Conservation (phyloP, 495 filamentous ascomycete genomes). For the Rostrohypoxylon terebratum region DNA sequence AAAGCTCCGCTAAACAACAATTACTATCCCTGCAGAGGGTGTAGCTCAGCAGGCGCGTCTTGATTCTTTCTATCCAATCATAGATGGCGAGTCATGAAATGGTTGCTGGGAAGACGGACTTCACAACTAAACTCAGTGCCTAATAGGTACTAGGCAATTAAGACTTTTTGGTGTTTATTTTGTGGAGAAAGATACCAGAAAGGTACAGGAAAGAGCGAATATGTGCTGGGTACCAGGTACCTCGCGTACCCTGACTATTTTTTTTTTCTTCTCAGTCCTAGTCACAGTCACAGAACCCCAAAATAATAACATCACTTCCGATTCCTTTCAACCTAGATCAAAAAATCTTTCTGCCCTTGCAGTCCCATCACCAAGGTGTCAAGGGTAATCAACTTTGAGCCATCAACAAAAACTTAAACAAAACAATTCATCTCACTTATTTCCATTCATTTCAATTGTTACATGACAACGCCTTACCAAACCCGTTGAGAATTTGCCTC, state of each 20-base stretch:
- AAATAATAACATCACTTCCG: constrained; percentile 46
- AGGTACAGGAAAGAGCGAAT: constrained; percentile 6
- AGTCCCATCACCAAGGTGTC: constrained; percentile 38
- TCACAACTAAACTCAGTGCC: constrained; percentile 13
- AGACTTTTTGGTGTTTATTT: constrained; percentile 6
- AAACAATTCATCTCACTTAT: constrained; percentile 9
- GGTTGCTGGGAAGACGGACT: constrained; percentile 18
- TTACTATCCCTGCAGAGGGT: too few relatives aligned
- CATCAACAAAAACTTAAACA: constrained; percentile 16
- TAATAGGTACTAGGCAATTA: too few relatives aligned
- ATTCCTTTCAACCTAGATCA: constrained; percentile 24
- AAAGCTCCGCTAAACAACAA: too few relatives aligned
- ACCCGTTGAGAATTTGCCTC: constrained; percentile 17
- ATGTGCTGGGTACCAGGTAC: too few relatives aligned
- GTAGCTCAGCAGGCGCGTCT: constrained; percentile 25
- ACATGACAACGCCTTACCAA: constrained; percentile 29
- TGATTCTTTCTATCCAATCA: constrained; percentile 27
- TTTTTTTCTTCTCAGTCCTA: constrained; percentile 28
- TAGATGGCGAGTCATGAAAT: constrained; percentile 19
- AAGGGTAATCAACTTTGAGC: constrained; percentile 45
- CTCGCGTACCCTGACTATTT: constrained; percentile 7
- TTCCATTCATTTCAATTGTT: constrained; percentile 30
- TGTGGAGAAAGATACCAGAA: constrained; percentile 5
- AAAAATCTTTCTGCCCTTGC: constrained; percentile 37
- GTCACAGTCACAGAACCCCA: constrained; percentile 20